These are phyloP conservation scores for Leccinum ochraceum DNA, from an alignment of 768 basidiomycete genomes.

Conservation along the genomic window DNA sequence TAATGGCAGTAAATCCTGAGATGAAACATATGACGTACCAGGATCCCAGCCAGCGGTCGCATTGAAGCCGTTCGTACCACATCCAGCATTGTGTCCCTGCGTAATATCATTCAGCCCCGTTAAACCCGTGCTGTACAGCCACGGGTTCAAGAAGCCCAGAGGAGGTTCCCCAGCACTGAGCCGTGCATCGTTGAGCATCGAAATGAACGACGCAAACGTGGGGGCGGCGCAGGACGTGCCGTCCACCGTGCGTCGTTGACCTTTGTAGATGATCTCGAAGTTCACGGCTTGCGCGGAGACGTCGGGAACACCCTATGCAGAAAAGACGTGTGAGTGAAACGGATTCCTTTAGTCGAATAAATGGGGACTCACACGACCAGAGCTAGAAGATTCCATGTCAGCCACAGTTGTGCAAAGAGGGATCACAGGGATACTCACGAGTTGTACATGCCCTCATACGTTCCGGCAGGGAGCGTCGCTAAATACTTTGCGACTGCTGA, in stretches of 20 bases:
- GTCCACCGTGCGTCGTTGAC: slow-evolving; percentile 39
- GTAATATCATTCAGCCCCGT: slow-evolving; percentile 57
- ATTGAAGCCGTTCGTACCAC: slow-evolving; percentile 36
- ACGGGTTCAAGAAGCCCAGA: slow-evolving; percentile 61
- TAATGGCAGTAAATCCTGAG: too few relatives aligned
- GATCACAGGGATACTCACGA: slow-evolving; percentile 37
- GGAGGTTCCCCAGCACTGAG: slow-evolving; percentile 41
- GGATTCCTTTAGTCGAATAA: background rate
- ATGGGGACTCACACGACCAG: slow-evolving; percentile 42
- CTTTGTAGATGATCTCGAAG: slow-evolving; percentile 50
- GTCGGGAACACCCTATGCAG: slow-evolving; percentile 54
- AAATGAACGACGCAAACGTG: slow-evolving; percentile 27
- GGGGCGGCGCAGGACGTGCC: slow-evolving; percentile 62
- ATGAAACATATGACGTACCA: slow-evolving; percentile 36
- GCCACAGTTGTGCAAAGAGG: background rate
- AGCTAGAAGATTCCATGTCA: background rate
- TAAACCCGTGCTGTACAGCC: slow-evolving; percentile 45
- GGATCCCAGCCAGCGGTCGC: slow-evolving; percentile 61
- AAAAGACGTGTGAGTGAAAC: background rate
- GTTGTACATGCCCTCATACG: slow-evolving; percentile 62
- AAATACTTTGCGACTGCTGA: slow-evolving; percentile 47
- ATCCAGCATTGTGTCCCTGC: slow-evolving; percentile 54
- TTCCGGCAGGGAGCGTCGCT: slow-evolving; percentile 13
- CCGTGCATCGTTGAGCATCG: slow-evolving; percentile 67
- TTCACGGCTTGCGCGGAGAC: slow-evolving; percentile 58